Evolutionary conservation across 2,329 filamentous ascomycete genomes (phyloP).

Genomic region (Paradendryphiella salina): DNA sequence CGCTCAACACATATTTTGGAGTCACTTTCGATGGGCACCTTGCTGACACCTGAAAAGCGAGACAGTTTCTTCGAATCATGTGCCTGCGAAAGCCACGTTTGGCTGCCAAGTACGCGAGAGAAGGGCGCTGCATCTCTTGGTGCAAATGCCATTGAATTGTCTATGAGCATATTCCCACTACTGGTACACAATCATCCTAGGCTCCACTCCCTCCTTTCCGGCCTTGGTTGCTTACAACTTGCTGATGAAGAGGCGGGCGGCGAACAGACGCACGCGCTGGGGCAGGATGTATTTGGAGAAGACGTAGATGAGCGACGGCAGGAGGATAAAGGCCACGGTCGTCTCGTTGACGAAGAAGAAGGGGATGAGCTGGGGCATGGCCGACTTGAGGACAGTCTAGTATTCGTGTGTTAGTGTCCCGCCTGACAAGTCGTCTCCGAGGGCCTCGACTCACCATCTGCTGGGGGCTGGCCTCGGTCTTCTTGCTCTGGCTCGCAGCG

Average conservation of each 20-base stretch:
- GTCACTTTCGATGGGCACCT: neutral
- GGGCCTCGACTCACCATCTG: constrained; percentile 37
- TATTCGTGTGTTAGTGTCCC: constrained; percentile 20
- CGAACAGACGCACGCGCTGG: constrained; percentile 48
- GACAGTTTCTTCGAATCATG: neutral
- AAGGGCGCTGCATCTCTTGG: constrained; percentile 2
- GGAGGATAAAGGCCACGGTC: constrained; percentile 48
- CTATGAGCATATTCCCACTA: constrained; percentile 43
- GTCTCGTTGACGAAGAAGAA: constrained; percentile 54
- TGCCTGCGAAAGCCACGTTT: neutral
- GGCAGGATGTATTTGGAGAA: constrained; percentile 52
- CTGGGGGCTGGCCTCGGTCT: constrained; percentile 38
- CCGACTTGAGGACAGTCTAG: constrained; percentile 48
- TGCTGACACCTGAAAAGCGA: neutral
- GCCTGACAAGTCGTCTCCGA: neutral
- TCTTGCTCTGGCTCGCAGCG: constrained; percentile 43
- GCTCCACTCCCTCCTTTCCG: constrained; percentile 3
- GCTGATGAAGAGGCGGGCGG: constrained; percentile 51
- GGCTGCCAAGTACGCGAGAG: neutral
- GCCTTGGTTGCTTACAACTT: constrained; percentile 45
- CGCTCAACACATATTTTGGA: neutral
- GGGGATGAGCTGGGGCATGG: constrained; percentile 52
- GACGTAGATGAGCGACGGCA: constrained; percentile 51
- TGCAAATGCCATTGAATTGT: constrained; percentile 38
- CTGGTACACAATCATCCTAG: constrained; percentile 35